Evolutionary conservation across 768 basidiomycete genomes (phyloP).

Genomic region (Rhizopogon salebrosus): DNA sequence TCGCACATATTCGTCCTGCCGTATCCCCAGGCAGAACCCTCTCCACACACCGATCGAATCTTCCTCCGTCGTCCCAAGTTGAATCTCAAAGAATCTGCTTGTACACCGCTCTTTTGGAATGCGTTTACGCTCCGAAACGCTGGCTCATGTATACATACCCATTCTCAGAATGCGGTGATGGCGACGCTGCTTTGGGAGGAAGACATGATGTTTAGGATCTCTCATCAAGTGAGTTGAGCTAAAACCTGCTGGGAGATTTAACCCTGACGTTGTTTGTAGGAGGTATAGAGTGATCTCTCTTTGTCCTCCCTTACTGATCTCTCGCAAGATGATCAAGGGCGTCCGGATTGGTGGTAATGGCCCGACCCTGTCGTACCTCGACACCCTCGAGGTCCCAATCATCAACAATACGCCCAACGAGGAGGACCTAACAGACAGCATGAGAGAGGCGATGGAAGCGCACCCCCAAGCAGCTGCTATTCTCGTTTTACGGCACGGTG

Average conservation of each 20-base stretch:
- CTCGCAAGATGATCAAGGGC: slow-evolving; percentile 82
- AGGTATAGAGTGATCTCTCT: slow-evolving; percentile 24
- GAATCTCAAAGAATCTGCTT: slow-evolving; percentile 79
- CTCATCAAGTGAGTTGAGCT: slow-evolving; percentile 57
- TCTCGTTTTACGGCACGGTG: slow-evolving; percentile 73
- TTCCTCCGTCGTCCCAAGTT: slow-evolving; percentile 72
- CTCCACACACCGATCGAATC: slow-evolving; percentile 62
- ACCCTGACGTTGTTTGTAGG: slow-evolving; percentile 24
- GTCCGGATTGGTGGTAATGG: slow-evolving; percentile 75
- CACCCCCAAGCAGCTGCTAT: slow-evolving; percentile 77
- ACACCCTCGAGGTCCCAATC: slow-evolving; percentile 81
- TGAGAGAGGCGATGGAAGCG: slow-evolving; percentile 79
- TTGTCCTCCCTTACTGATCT: background rate
- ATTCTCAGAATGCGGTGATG: slow-evolving; percentile 89
- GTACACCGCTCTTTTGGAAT: slow-evolving; percentile 91
- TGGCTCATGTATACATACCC: slow-evolving; percentile 87
- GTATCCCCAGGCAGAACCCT: slow-evolving; percentile 57
- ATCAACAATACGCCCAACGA: slow-evolving; percentile 91
- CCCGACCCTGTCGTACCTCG: slow-evolving; percentile 72
- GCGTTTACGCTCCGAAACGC: slow-evolving; percentile 77
- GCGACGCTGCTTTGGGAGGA: slow-evolving; percentile 75
- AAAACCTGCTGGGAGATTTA: too few species aligned
- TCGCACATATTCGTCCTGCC: slow-evolving; percentile 86
- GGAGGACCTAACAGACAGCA: slow-evolving; percentile 83
- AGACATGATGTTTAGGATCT: slow-evolving; percentile 61